phyloP scores from a whole-genome alignment of 2,329 filamentous ascomycete genomes.

The Colletotrichum sp. region DNA sequence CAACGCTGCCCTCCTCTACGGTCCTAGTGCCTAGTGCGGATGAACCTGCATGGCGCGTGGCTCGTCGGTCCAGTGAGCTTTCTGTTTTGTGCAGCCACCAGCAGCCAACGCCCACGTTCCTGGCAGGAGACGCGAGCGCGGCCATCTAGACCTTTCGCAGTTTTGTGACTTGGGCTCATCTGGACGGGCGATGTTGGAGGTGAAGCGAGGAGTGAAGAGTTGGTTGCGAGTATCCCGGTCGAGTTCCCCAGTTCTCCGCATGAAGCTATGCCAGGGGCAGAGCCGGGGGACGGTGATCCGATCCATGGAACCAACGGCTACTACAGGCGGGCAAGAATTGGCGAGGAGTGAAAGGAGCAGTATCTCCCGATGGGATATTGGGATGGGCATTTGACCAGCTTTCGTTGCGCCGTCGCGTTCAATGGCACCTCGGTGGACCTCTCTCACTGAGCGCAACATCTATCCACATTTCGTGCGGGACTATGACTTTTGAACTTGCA shows the following conservation, averaged over 20 bases:
- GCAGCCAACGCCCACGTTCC: neutral
- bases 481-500: neutral
- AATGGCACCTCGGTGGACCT: neutral
- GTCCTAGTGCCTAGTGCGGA: neutral
- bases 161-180: neutral
- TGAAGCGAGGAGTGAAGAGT: neutral
- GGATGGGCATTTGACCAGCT: neutral
- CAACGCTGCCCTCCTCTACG: neutral
- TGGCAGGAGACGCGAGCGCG: neutral
- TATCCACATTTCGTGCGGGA: neutral
- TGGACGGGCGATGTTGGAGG: neutral
- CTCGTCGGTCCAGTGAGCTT: neutral
- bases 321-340: neutral
- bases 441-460: neutral
- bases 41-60: neutral
- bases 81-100: neutral
- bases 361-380: neutral
- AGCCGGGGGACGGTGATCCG: neutral
- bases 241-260: slow-evolving; percentile 12
- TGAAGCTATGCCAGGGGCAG: neutral
- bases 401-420: neutral
- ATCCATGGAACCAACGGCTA: neutral
- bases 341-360: neutral
- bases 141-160: neutral
- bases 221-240: neutral